Base-by-base conservation (phyloP, 2,329 filamentous ascomycete genomes). In the Fusarium poae region DNA sequence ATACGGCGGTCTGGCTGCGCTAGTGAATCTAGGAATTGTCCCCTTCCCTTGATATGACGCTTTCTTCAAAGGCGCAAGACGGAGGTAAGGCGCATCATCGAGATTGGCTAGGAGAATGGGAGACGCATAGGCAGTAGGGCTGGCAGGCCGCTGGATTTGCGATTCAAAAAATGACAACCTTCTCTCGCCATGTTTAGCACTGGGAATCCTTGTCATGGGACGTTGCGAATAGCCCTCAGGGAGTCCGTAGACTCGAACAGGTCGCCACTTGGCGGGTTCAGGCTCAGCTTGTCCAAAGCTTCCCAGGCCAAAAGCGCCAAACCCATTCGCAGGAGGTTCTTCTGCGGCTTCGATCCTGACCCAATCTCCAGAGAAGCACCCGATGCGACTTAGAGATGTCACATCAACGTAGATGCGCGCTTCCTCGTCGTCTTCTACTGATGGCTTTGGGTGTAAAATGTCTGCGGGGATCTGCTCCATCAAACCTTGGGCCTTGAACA, bases 321-420 rank as follows among this genome's bases (percentile, higher is more conserved):
- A 88, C 20, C 85, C 91, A 77, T 88, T 91, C 18, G 83, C 81
- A 23, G 87, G 91, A 62, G 92, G 91, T 75, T 94, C 92, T 69
- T 92, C 86, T 0, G 92, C 87, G 8, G 88, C 85, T 79, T 97
- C 93, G 13, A 97, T 84, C 23, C 91, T 90, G 13, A 97, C 93
- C 96, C 96, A 99, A 76, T 99, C 96, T 30, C 96, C 96, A 1
- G 95, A 98, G 77, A 99, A 99, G 78, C 95, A 98, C 18, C 95
- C 94, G 55, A 99, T 91, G 72, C 94, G 94, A 16, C 93, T 91
- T 21, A 99, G 81, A 2, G 93, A 92, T 59, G 88, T 90, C 10
- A 97, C 91, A 73, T 97, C 94, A 7, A 99, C 94, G 74, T 95
- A 99, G 3, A 98, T 87, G 48, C 96, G 89, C 3, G 93, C 90